Base-by-base conservation (phyloP, 495 filamentous ascomycete genomes). In the Aspergillus conjunctus region DNA sequence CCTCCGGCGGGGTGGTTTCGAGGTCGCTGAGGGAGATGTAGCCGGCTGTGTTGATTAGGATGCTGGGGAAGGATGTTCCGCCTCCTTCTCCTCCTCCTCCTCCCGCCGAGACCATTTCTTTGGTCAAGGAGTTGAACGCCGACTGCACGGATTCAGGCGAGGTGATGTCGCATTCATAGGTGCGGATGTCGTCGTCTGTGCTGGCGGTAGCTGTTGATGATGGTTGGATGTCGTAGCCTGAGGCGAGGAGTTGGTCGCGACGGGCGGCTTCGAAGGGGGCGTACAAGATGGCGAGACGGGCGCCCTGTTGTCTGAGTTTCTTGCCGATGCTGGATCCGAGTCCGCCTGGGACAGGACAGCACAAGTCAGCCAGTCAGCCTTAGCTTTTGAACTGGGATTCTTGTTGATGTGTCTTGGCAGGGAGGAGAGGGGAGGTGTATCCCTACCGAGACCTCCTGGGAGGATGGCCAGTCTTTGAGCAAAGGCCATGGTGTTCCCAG, bases 101-200 rank as follows among this genome's bases (percentile, higher is more conserved):
- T 9, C 64, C 63, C 3, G 69, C 60, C 0, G 60, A 45, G 1
- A 70, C 43, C 9, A 67, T 49, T 10, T 76, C 64, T 5, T 66
- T 61, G 2, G 68, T 20, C 0, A 78, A 31, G 1, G 64, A 43
- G 22, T 30, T 17, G 30, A 78, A 78, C 0, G 68, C 73, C 10
- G 68, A 62, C 37, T 75, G 65, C 1, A 78, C 75, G 0, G 73
- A 76, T 0, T 73, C 67, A 15, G 75, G 66, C 0, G 70, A 71
- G 0, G 75, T 76, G 60, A 78, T 78, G 37, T 78, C 75, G 65
- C 75, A 78, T 67, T 74, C 73, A 39, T 76, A 78, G 10, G 72
- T 67, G 58, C 58, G 67, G 60, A 78, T 73, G 18, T 68, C 62
- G 22, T 68, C 54, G 9, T 51, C 2, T 22, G 49, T 54, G 10